Base-by-base conservation (phyloP, 306 rosid species). In the Acacia melanoxylon region DNA sequence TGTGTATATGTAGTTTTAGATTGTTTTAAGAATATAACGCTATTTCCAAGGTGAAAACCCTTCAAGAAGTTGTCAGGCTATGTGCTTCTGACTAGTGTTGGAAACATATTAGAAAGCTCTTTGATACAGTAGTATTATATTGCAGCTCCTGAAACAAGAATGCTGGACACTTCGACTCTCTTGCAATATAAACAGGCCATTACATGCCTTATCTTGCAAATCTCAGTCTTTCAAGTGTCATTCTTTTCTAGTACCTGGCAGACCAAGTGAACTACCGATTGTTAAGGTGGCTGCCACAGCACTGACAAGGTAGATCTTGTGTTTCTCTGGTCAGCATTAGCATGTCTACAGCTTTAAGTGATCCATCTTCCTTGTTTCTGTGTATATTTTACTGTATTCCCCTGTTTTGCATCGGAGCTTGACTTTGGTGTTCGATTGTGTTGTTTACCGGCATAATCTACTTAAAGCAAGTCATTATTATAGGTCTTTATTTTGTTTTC, bases 211-310 rank as follows among this genome's bases (percentile, higher is more conserved):
- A 62, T 86, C 97, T 72, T 74, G 72, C 84, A 90, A 89, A 87
- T 78, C 78, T 82, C 81, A 83, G 77, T 81, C 85, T 74, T 87
- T 93, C 78, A 90, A 88, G 85, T 93, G 98, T 76, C 90, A 84
- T 81, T 93, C 94, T 77, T 84, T 83, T 82, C 66, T 85, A 68
- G 82, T 79, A 68, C 74, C 98, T 20, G 81, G 91, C 72, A 85
- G 68, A 83, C 86, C 85, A 49, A 77, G 82, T 84, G 86, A 76
- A 51, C 81, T 86, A 13, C 86, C 90, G 54, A 69, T 79, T 72
- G 73, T 88, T 48, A 88, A 91, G 85, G 83, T 85, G 74, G 93
- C 85, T 80, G 66, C 85, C 25, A 78, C 79, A 54, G 87, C 89
- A 46, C 69, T 95, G 86, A 78, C 86, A 46, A 90, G 97, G 98